Evolutionary conservation across 225 moss, liverwort and hornwort genomes (phyloP), one percentile per base, ranked within the genome.

Genomic region (Lunularia cruciata): DNA sequence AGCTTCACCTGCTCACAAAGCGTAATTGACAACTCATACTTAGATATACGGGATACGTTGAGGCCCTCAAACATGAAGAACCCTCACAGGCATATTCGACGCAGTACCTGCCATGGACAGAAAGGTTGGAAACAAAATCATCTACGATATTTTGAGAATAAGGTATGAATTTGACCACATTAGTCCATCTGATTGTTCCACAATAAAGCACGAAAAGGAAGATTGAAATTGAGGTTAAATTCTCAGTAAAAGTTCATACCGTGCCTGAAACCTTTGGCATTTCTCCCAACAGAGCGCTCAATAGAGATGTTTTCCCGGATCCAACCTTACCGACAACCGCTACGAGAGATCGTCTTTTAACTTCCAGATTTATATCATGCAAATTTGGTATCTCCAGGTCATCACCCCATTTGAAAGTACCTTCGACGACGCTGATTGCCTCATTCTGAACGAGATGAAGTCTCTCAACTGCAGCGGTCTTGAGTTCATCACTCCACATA

Each of bases 291-390:
- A 96, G 54, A 18, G 90, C 86, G 36, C 86, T 75, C 15, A 96
- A 78, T 3, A 96, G 80, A 33, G 94, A 94, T 14, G 86, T 84
- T 47, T 96, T 96, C 33, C 95, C 95, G 30, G 86, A 80, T n/a
- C 95, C 92, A 28, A 96, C 95, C 77, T 85, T 90, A 30, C 95
- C 95, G 0, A 96, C 95, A 25, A 96, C 85, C 7, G 92, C 83
- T 26, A 96, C 81, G 63, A 92, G 78, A 65, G 90, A 77, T 52
- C 90, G 88, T 34, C 62, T 81, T 36, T 63, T 52, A 9, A 88
- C 67, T 19, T 68, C 28, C 63, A 92, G 38, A 53, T 86, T 77
- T 26, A 90, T 83, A 63, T 86, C 76, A 39, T 65, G 62, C 47
- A 92, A 68, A 51, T 77, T 86, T n/a, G 75, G 39, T 4, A 42